These are phyloP conservation scores for Hymenoscyphus linearis DNA, from an alignment of 2,329 filamentous ascomycete genomes.

Conservation along the genomic window DNA sequence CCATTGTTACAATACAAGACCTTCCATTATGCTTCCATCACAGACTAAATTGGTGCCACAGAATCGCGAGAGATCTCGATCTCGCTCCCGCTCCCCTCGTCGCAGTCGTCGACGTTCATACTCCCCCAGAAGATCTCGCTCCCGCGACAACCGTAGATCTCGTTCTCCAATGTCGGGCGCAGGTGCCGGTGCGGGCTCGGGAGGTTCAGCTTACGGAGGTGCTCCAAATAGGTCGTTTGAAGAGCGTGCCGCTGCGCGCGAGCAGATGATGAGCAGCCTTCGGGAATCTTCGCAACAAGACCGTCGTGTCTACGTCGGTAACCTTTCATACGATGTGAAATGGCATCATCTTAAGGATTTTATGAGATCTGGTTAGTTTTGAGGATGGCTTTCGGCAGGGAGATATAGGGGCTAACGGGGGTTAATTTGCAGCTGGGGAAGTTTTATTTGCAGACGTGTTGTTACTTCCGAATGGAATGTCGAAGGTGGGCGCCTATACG, in stretches of 20 bases:
- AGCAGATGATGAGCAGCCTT: conserved; percentile 93
- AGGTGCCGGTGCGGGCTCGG: conserved; percentile 62
- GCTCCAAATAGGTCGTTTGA: conserved; percentile 73
- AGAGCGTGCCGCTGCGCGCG: conserved; percentile 76
- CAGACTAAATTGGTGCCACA: conserved; percentile 44
- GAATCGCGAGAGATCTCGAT: conserved; percentile 73
- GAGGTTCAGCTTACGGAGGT: conserved; percentile 60
- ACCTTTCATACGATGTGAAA: conserved; percentile 98
- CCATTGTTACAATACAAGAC: background rate
- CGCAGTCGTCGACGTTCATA: conserved; percentile 60
- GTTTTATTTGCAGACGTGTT: conserved; percentile 99
- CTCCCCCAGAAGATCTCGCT: conserved; percentile 55
- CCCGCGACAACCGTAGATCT: conserved; percentile 65
- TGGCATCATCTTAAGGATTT: conserved; percentile 99
- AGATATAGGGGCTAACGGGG: conserved; percentile 36
- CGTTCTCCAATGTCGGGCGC: conserved; percentile 79
- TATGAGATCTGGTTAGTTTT: conserved; percentile 90
- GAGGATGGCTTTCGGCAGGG: conserved; percentile 15
- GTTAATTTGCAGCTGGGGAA: conserved; percentile 72
- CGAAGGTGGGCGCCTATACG: conserved; percentile 98
- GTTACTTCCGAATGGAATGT: conserved; percentile 99
- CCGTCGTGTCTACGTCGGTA: conserved; percentile 98
- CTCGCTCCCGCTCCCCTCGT: conserved; percentile 70
- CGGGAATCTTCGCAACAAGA: conserved; percentile 96
- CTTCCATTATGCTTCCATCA: conserved; percentile 27